Percentiles rank a stretch among this genome's conserved stretches.
Evolutionary conservation across 805 yeast species (phyloP).

Genomic region (Kregervanrija delftensis): DNA sequence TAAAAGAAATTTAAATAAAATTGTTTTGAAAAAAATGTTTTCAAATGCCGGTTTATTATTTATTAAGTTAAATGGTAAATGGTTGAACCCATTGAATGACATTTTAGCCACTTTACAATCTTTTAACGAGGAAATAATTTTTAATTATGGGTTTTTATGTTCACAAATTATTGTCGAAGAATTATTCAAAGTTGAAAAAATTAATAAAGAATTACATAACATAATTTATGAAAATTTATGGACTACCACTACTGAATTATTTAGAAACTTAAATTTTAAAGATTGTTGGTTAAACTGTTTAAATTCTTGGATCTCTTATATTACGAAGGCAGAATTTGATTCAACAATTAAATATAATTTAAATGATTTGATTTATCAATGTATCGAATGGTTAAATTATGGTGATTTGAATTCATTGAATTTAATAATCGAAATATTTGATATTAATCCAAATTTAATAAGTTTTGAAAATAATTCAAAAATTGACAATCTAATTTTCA

Average conservation of each 20-base stretch:
- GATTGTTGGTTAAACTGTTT: conserved; percentile 25
- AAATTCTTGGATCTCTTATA: conserved; percentile 31
- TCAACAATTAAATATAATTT: conserved; percentile 24
- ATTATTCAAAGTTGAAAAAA: conserved; percentile 30
- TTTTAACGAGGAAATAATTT: background rate
- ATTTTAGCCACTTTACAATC: background rate
- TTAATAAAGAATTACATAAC: conserved; percentile 31
- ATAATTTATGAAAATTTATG: conserved; percentile 31
- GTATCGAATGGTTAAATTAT: conserved; percentile 14
- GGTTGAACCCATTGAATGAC: conserved; percentile 34
- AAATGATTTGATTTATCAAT: conserved; percentile 9
- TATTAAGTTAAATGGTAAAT: conserved; percentile 13
- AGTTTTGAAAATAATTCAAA: conserved; percentile 24
- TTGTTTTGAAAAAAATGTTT: conserved; percentile 10
- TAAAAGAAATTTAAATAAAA: background rate
- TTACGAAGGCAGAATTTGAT: conserved; percentile 31
- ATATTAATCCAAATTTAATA: conserved; percentile 38
- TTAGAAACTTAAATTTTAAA: background rate
- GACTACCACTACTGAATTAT: conserved; percentile 15
- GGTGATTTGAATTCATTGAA: conserved; percentile 23
- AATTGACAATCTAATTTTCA: conserved; percentile 32
- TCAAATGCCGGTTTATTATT: conserved; percentile 8
- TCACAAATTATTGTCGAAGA: conserved; percentile 49
- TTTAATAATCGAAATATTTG: conserved; percentile 38
- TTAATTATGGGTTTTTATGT: conserved; percentile 21